Evolutionary conservation across 495 filamentous ascomycete species (phyloP).

Genomic region (Bacidia rubella): DNA sequence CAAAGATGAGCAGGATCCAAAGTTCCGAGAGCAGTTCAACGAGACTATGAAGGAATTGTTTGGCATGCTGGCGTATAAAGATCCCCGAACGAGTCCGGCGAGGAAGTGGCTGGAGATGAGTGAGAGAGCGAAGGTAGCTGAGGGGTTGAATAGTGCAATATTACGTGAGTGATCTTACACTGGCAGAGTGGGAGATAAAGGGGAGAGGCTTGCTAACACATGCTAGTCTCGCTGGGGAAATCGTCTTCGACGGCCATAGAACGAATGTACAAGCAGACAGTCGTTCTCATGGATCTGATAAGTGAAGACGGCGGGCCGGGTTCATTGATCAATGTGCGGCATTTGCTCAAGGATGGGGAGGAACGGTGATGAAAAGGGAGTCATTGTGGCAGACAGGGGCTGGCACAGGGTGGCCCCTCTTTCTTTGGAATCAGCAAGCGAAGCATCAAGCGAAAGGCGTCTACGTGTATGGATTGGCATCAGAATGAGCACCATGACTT

Average conservation of each 20-base stretch:
- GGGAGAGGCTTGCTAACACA: background rate
- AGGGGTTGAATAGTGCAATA: constrained; percentile 91
- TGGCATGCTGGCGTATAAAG: constrained; percentile 72
- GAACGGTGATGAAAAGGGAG: background rate
- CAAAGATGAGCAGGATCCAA: constrained; percentile 42
- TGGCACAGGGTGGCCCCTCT: background rate
- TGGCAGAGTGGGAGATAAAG: background rate
- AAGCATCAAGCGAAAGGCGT: background rate
- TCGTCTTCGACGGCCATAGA: constrained; percentile 79
- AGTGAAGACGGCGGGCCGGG: constrained; percentile 72
- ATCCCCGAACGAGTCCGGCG: constrained; percentile 60
- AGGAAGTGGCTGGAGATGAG: constrained; percentile 65
- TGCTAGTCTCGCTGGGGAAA: constrained; percentile 73
- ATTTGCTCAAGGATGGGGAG: constrained; percentile 19
- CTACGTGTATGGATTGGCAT: background rate
- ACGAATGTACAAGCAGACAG: constrained; percentile 74
- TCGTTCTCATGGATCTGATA: constrained; percentile 69
- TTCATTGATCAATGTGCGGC: constrained; percentile 70
- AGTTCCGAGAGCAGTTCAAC: constrained; percentile 38
- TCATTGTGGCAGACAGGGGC: too few species aligned
- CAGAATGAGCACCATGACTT: background rate
- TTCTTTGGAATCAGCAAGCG: background rate
- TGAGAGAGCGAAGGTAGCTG: constrained; percentile 68
- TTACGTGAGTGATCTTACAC: constrained; percentile 46
- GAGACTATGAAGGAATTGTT: constrained; percentile 76